Conservation (phyloP, 2,329 filamentous ascomycete species). For the Penicillium brevicompactum region DNA sequence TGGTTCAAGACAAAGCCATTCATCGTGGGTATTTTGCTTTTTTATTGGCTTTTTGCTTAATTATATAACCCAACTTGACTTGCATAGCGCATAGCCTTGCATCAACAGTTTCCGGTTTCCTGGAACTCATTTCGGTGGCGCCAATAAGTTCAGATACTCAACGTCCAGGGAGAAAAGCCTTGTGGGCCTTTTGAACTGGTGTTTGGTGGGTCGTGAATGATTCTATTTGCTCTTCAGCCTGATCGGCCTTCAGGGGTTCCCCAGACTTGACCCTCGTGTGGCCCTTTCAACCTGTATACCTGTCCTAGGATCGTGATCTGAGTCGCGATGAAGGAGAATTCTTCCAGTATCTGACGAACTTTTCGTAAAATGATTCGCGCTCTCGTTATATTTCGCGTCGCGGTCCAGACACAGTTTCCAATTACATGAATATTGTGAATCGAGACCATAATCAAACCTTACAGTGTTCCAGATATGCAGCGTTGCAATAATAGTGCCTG, state of each 20-base stretch:
- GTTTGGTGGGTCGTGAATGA: background rate
- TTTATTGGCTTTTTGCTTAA: conserved; percentile 1
- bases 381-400: background rate
- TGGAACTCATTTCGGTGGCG: conserved; percentile 14
- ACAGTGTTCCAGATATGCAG: conserved; percentile 7
- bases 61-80: conserved; percentile 13
- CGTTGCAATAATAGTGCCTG: conserved; percentile 7
- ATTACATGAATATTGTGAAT: background rate
- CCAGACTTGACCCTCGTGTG: conserved; percentile 5
- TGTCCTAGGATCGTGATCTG: conserved; percentile 4
- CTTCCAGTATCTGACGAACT: background rate
- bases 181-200: background rate
- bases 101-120: conserved; percentile 20
- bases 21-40: conserved; percentile 1
- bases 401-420: background rate
- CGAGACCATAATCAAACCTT: conserved; percentile 3
- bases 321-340: conserved; percentile 9
- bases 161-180: conserved; percentile 2
- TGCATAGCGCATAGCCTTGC: conserved; percentile 26
- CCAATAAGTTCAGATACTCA: conserved; percentile 13
- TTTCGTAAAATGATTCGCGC: background rate
- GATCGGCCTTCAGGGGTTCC: conserved; percentile 1
- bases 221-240: background rate
- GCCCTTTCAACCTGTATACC: background rate
- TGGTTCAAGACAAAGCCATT: background rate